Conservation (phyloP, 1,284 basidiomycete genomes). For the Sporisorium scitamineum region DNA sequence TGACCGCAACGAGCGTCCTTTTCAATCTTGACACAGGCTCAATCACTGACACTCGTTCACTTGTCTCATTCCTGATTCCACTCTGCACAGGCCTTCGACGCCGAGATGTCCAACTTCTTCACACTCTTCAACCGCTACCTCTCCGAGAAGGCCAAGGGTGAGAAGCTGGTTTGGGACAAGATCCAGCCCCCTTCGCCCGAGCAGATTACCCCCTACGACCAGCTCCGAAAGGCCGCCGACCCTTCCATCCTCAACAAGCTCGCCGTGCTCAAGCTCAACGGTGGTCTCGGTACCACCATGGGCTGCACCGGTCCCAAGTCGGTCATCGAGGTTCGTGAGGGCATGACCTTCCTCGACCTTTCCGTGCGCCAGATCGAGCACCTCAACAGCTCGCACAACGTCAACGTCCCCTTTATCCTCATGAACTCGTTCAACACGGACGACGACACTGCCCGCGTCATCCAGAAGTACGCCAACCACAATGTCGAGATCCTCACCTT, state of each 20-base stretch:
- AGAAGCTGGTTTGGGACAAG: constrained; percentile 98
- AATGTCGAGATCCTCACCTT: constrained; percentile 74
- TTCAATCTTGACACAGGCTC: not conserved
- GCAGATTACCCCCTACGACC: constrained; percentile 89
- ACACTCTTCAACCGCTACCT: constrained; percentile 98
- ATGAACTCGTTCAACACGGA: constrained; percentile 99
- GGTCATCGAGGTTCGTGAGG: constrained; percentile 75
- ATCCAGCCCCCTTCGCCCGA: constrained; percentile 94
- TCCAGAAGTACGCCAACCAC: constrained; percentile 97
- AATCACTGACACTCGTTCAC: constrained; percentile 1
- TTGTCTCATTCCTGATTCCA: not conserved
- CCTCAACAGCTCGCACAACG: constrained; percentile 75
- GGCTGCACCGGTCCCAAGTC: constrained; percentile 79
- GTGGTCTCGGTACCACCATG: constrained; percentile 98
- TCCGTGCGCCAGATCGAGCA: constrained; percentile 96
- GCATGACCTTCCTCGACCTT: constrained; percentile 99
- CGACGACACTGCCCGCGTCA: constrained; percentile 75
- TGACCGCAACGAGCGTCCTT: not conserved
- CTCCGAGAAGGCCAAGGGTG: constrained; percentile 90
- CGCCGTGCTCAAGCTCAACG: constrained; percentile 99
- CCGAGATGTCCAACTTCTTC: constrained; percentile 99
- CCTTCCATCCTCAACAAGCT: constrained; percentile 73
- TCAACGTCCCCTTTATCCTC: constrained; percentile 94
- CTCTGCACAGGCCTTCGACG: constrained; percentile 83
- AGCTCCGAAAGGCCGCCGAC: constrained; percentile 72